A percentile compares a stretch with the other conserved stretches of the same genome.
These are phyloP conservation scores for Scenedesmus sp. DNA, from an alignment of 163 green algal genomes.

Conservation along the genomic window DNA sequence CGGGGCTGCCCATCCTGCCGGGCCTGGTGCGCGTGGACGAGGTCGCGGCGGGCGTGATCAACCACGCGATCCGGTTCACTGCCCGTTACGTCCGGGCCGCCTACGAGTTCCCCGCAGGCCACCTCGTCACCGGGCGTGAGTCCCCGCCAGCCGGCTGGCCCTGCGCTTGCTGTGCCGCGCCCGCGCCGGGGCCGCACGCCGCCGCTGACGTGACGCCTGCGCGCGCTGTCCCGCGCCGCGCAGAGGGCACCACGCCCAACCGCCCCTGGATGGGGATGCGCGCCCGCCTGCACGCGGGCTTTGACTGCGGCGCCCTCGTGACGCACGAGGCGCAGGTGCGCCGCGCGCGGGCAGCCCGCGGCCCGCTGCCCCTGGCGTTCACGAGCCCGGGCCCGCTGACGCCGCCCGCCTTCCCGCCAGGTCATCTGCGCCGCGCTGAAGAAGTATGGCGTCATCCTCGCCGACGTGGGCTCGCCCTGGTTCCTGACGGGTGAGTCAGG, in stretches of 20 bases:
- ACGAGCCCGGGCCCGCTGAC: too few relatives aligned
- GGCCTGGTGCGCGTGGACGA: constrained; percentile 40
- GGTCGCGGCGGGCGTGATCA: constrained; percentile 8
- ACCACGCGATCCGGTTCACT: constrained; percentile 49
- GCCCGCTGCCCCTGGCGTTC: too few relatives aligned
- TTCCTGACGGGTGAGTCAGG: constrained; percentile 37
- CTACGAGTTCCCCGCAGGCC: constrained; percentile 41
- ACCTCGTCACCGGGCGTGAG: constrained; percentile 15
- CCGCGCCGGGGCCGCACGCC: too few relatives aligned
- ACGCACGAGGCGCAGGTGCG: background rate
- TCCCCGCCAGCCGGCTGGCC: too few relatives aligned
- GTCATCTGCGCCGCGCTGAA: constrained; percentile 2
- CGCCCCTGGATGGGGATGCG: constrained; percentile 6
- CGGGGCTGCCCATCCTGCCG: constrained; percentile 33
- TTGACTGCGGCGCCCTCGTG: background rate
- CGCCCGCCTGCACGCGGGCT: background rate
- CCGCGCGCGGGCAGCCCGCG: too few relatives aligned
- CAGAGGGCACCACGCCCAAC: background rate
- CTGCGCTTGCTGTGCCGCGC: too few relatives aligned
- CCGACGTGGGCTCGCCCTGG: constrained; percentile 31
- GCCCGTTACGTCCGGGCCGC: constrained; percentile 32
- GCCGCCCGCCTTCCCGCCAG: too few relatives aligned
- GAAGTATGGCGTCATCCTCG: constrained; percentile 5
- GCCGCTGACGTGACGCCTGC: too few relatives aligned
- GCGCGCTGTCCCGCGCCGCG: background rate